Percentiles rank a stretch among this genome's conserved stretches.
phyloP scores from a whole-genome alignment of 2,329 filamentous ascomycete genomes.

The Aspergillus quadrilineatus region DNA sequence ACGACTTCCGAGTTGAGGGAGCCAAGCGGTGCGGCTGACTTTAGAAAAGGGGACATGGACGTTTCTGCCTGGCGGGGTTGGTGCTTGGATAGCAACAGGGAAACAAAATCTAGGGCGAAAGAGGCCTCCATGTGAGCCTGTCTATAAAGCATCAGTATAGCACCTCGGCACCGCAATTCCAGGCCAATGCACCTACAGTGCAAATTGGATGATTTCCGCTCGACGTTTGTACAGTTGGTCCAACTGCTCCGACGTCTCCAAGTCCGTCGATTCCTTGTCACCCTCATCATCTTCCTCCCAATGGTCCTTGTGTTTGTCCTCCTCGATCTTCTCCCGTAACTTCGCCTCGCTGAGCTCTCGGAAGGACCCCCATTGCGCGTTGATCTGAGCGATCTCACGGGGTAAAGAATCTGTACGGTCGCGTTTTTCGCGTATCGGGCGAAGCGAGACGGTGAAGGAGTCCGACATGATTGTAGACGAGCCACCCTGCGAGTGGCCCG shows the following conservation, averaged over 20 bases:
- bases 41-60: slow-evolving; percentile 70
- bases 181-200: slow-evolving; percentile 33
- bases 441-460: slow-evolving; percentile 58
- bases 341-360: slow-evolving; percentile 73
- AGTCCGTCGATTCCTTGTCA: slow-evolving; percentile 27
- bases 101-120: slow-evolving; percentile 77
- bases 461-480: slow-evolving; percentile 33
- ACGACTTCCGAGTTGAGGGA: slow-evolving; percentile 69
- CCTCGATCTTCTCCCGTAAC: slow-evolving; percentile 66
- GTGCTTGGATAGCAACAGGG: slow-evolving; percentile 79
- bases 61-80: slow-evolving; percentile 66
- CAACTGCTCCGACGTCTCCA: slow-evolving; percentile 39
- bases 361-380: slow-evolving; percentile 76
- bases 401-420: slow-evolving; percentile 62
- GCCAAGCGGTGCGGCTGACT: slow-evolving; percentile 69
- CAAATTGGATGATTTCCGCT: slow-evolving; percentile 46
- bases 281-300: slow-evolving; percentile 49
- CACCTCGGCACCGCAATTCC: neutral
- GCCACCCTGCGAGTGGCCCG: slow-evolving; percentile 8
- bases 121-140: slow-evolving; percentile 52
- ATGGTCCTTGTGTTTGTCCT: slow-evolving; percentile 48
- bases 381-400: slow-evolving; percentile 76
- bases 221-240: slow-evolving; percentile 46
- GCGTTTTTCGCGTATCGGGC: slow-evolving; percentile 50
- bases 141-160: slow-evolving; percentile 26